These are phyloP conservation scores for Halteria grandinella DNA, from an alignment of 73 alveolate species.

Conservation along the genomic window DNA sequence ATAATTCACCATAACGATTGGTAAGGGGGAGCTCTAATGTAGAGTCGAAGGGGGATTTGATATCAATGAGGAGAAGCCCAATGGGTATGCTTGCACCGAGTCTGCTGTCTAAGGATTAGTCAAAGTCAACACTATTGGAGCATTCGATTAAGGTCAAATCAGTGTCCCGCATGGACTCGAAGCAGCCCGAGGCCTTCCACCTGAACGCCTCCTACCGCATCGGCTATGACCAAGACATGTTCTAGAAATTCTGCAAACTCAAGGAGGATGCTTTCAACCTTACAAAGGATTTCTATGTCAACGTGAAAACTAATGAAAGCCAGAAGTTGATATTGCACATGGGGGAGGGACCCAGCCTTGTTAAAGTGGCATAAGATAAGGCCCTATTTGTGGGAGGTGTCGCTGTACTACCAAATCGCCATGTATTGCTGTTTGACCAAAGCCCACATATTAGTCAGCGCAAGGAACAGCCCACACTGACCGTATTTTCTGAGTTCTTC, in stretches of 20 bases:
- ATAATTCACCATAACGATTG: slow-evolving; percentile 38
- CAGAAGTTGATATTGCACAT: slow-evolving; percentile 9
- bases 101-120: no score
- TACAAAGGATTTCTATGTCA: slow-evolving; percentile 12
- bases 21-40: no score
- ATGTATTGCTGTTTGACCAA: slow-evolving; percentile 9
- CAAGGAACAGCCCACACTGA: no score
- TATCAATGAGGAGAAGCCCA: no score
- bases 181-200: slow-evolving; percentile 1
- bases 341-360: slow-evolving; percentile 41
- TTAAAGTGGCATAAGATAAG: neutral
- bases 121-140: no score
- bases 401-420: slow-evolving; percentile 13
- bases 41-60: no score
- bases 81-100: no score
- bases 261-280: slow-evolving; percentile 10
- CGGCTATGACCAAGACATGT: slow-evolving; percentile 1
- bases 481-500: no score
- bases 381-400: slow-evolving; percentile 38
- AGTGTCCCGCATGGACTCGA: no score
- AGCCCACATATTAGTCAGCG: no score
- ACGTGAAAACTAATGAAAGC: neutral
- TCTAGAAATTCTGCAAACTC: slow-evolving; percentile 17
- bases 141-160: no score
- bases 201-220: neutral